Evolutionary conservation across 2,329 filamentous ascomycete species (phyloP).

Genomic region (Emergomyces pasteurianus): DNA sequence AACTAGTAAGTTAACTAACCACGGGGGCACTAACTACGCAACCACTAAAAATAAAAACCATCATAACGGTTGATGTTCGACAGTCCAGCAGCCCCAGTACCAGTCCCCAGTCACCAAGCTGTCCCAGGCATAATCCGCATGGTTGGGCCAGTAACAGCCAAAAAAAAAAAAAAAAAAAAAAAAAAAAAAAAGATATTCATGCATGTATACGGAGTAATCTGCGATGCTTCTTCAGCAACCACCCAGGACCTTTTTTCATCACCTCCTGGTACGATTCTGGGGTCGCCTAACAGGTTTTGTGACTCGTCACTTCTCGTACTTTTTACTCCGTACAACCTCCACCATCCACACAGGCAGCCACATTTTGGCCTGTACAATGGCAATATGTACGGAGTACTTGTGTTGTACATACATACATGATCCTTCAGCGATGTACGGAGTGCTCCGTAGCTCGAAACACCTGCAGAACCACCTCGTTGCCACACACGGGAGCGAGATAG

Average conservation of each 20-base stretch:
- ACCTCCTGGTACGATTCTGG: not conserved
- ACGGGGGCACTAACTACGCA: no score
- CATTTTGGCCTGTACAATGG: not conserved
- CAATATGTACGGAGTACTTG: not conserved
- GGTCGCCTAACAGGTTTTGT: not conserved
- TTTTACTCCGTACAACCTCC: no score
- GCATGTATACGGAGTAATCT: not conserved
- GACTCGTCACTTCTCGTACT: constrained; percentile 1
- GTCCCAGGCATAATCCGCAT: no score
- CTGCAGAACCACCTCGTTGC: not conserved
- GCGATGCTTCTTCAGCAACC: not conserved
- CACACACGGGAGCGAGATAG: not conserved
- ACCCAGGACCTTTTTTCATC: not conserved
- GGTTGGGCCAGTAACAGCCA: no score
- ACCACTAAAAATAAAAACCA: no score
- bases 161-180: no score
- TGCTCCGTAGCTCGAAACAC: not conserved
- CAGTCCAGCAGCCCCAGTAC: no score
- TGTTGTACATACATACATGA: not conserved
- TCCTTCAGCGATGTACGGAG: not conserved
- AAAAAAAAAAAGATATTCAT: not conserved
- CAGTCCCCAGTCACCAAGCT: no score
- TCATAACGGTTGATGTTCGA: no score
- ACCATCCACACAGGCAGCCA: not conserved
- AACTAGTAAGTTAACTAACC: no score